phyloP scores from a whole-genome alignment of 352 stramenopile species.

The Phytophthora chlamydospora region DNA sequence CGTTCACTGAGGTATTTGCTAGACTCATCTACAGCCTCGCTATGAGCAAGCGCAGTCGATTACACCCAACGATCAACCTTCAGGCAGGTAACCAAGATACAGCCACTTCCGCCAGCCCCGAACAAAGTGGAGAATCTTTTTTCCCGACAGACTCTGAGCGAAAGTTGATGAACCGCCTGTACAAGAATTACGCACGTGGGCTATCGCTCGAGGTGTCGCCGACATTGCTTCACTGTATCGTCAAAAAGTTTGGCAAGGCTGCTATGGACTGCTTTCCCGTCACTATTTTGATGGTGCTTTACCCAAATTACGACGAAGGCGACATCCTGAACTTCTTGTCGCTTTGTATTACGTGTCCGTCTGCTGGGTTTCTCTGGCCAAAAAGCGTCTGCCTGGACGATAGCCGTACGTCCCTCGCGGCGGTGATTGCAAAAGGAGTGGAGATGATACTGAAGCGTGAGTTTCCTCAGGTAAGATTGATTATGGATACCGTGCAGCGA shows the following conservation, averaged over 20 bases:
- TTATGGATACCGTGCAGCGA: not conserved
- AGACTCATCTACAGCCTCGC: slow-evolving; percentile 43
- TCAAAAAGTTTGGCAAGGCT: slow-evolving; percentile 54
- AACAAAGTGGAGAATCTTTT: slow-evolving; percentile 11
- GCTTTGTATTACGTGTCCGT: slow-evolving; percentile 32
- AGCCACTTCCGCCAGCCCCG: not conserved
- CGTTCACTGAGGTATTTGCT: slow-evolving; percentile 40
- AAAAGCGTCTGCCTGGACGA: not conserved
- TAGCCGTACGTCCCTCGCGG: not conserved
- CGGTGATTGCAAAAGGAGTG: slow-evolving; percentile 42
- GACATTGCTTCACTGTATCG: slow-evolving; percentile 56
- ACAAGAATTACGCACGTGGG: slow-evolving; percentile 58
- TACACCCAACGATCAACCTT: slow-evolving; percentile 16
- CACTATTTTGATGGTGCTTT: slow-evolving; percentile 64
- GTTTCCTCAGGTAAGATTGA: slow-evolving; percentile 51
- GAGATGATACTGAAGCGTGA: slow-evolving; percentile 56
- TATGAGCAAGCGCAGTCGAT: slow-evolving; percentile 42
- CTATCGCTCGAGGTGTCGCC: slow-evolving; percentile 48
- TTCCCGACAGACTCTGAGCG: slow-evolving; percentile 45
- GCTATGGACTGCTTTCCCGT: slow-evolving; percentile 59
- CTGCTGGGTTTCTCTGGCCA: slow-evolving; percentile 48
- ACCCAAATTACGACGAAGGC: slow-evolving; percentile 39
- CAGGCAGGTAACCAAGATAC: not conserved
- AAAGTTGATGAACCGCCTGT: slow-evolving; percentile 70
- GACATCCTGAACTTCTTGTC: slow-evolving; percentile 46